phyloP scores from a whole-genome alignment of 1,284 basidiomycete genomes.

The Fomitopsis schrenkii region DNA sequence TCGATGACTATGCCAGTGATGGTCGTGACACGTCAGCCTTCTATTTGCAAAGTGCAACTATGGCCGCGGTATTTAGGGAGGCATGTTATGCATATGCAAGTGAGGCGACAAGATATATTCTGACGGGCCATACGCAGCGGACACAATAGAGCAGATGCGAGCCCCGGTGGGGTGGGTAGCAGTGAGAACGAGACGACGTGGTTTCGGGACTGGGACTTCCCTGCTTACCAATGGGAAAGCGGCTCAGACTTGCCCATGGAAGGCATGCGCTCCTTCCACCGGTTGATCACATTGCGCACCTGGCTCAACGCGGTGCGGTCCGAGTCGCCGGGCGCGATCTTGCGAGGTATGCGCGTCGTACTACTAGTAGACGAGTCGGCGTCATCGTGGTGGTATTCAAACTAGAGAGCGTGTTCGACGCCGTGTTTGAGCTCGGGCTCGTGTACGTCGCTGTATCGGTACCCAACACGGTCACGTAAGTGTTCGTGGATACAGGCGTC shows the following conservation, averaged over 20 bases:
- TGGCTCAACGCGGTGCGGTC: neutral
- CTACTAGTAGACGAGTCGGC: constrained; percentile 15
- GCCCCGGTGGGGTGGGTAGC: too few relatives aligned
- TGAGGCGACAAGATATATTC: too few relatives aligned
- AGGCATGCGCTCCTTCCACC: constrained; percentile 72
- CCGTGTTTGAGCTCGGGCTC: neutral
- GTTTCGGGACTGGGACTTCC: too few relatives aligned
- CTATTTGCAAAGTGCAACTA: too few relatives aligned
- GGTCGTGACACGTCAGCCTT: too few relatives aligned
- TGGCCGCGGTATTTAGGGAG: too few relatives aligned
- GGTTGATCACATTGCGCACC: constrained; percentile 74
- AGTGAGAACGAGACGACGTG: too few relatives aligned
- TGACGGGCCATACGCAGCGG: too few relatives aligned
- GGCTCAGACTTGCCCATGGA: constrained; percentile 26
- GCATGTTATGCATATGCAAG: too few relatives aligned
- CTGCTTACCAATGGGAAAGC: too few relatives aligned
- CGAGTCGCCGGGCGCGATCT: constrained; percentile 40
- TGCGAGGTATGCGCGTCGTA: constrained; percentile 44
- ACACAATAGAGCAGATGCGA: too few relatives aligned
- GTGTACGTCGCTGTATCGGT: constrained; percentile 17
- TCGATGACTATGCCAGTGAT: too few relatives aligned
- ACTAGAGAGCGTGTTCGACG: neutral
- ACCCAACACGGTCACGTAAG: neutral
- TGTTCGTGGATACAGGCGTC: constrained; percentile 1
- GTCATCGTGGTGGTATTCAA: constrained; percentile 20